phyloP scores from a whole-genome alignment of 83 land plant genomes.

The Diphasiastrum complanatum region DNA sequence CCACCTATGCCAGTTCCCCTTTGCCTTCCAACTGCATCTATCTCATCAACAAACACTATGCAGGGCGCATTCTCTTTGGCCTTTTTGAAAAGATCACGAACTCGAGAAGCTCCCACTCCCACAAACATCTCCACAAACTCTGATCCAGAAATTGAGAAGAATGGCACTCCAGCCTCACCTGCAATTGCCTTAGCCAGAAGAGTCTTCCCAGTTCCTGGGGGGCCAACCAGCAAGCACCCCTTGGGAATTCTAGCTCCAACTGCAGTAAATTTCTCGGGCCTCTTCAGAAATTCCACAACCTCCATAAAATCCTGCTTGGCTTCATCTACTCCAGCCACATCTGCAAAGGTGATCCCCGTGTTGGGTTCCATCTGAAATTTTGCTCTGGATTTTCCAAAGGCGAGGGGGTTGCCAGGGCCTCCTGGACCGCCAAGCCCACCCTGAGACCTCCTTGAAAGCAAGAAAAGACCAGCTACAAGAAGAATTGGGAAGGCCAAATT shows the following conservation, averaged over 20 bases:
- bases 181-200: constrained; percentile 43
- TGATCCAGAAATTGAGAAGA: constrained; percentile 41
- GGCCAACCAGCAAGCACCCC: constrained; percentile 42
- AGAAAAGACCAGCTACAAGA: constrained; percentile 82
- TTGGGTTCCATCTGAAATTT: constrained; percentile 17
- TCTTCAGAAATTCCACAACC: constrained; percentile 29
- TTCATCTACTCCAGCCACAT: constrained; percentile 40
- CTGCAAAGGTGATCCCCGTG: constrained; percentile 19
- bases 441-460: constrained; percentile 80
- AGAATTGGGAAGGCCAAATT: constrained; percentile 88
- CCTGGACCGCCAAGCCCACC: constrained; percentile 9
- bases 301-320: constrained; percentile 35
- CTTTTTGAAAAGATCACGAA: constrained; percentile 9
- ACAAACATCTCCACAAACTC: constrained; percentile 52
- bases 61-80: constrained; percentile 19
- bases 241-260: constrained; percentile 44
- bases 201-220: constrained; percentile 47
- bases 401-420: constrained; percentile 3
- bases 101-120: constrained; percentile 15
- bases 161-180: constrained; percentile 49
- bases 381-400: constrained; percentile 10
- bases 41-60: constrained; percentile 13
- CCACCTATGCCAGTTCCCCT: constrained; percentile 38
- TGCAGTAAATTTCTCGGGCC: constrained; percentile 22
- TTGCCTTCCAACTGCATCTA: constrained; percentile 37